Evolutionary conservation across 2,329 filamentous ascomycete species (phyloP), one percentile per base, ranked within the genome.

Genomic region (Beauveria sp.): DNA sequence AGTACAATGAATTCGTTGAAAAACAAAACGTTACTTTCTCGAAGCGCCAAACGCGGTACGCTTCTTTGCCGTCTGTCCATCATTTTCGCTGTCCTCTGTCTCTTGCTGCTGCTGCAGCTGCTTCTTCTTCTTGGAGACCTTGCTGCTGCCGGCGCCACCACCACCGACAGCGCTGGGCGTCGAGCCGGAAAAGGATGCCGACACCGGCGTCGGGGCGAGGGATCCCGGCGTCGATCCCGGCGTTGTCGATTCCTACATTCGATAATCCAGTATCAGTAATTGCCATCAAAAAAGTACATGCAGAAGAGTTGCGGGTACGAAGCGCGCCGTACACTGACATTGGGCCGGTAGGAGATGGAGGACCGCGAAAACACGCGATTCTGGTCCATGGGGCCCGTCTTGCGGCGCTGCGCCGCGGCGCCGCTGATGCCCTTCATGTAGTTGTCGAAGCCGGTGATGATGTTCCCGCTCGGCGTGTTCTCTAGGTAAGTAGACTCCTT

Each of bases 401-500:
- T 84, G 69, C 86, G 83, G 70, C 88, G 80, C 66, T 84, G 80
- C 12, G 86, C 81, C 4, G 82, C 81, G 2, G 81, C 79, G n/a
- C 85, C 84, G 9, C 84, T 82, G 20, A 82, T 83, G 59, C 91
- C 92, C 75, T 99, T 99, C 79, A 96, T 96, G 77, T 97, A 99
- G 72, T 92, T 96, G 74, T 99, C 94, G 74, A 99, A 99, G 24
- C 94, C 94, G 54, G 90, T 92, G 72, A 99, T 93, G 71, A 99
- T 97, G 77, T 99, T 99, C 50, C 94, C 94, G 67, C 81, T 85
- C 16, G 87, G 88, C 5, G 92, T 96, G 69, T 91, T 91, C 73
- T 97, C 93, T 56, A 99, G 85, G 73, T 99, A 99, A 20, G 87
- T 83, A 62, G 87, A 85, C 74, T 99, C 94, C 69, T 91, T 88